A percentile compares a stretch with the other conserved stretches of the same genome.
Evolutionary conservation across 2,329 filamentous ascomycete genomes (phyloP).

Genomic region (Curvularia verruculosa): DNA sequence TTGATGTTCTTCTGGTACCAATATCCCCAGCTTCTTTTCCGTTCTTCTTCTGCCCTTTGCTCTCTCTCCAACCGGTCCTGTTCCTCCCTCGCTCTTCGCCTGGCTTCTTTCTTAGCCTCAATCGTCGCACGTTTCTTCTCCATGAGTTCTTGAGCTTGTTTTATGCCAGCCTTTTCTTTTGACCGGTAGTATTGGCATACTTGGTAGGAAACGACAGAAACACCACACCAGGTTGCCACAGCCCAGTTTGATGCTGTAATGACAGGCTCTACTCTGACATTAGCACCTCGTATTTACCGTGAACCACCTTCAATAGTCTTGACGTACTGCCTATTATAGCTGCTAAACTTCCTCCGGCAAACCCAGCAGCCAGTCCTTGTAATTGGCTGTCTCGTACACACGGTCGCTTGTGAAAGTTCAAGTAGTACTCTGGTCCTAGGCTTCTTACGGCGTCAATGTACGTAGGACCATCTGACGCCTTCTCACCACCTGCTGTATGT

Average conservation of each 20-base stretch:
- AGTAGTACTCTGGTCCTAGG: constrained; percentile 72
- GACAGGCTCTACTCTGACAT: constrained; percentile 59
- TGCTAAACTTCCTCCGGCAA: constrained; percentile 74
- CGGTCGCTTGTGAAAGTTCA: constrained; percentile 75
- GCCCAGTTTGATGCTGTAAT: constrained; percentile 82
- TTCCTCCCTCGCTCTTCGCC: constrained; percentile 52
- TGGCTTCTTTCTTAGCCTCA: constrained; percentile 54
- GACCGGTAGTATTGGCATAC: constrained; percentile 78
- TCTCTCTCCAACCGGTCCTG: constrained; percentile 44
- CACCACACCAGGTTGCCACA: constrained; percentile 74
- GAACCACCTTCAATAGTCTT: neutral
- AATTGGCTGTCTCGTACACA: constrained; percentile 84
- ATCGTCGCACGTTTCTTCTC: constrained; percentile 67
- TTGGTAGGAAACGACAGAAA: constrained; percentile 77
- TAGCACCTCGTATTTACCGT: constrained; percentile 5
- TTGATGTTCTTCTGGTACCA: constrained; percentile 47
- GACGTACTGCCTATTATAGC: constrained; percentile 75
- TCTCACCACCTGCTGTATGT: constrained; percentile 65
- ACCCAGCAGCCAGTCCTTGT: constrained; percentile 80
- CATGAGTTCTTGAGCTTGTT: constrained; percentile 81
- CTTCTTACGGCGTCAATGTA: constrained; percentile 67
- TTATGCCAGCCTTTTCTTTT: constrained; percentile 82
- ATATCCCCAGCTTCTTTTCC: constrained; percentile 44
- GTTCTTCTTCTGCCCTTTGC: constrained; percentile 41
- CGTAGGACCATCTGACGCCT: constrained; percentile 46